phyloP scores from a whole-genome alignment of 345 rosid genomes.

The Schrenkiella parvula region DNA sequence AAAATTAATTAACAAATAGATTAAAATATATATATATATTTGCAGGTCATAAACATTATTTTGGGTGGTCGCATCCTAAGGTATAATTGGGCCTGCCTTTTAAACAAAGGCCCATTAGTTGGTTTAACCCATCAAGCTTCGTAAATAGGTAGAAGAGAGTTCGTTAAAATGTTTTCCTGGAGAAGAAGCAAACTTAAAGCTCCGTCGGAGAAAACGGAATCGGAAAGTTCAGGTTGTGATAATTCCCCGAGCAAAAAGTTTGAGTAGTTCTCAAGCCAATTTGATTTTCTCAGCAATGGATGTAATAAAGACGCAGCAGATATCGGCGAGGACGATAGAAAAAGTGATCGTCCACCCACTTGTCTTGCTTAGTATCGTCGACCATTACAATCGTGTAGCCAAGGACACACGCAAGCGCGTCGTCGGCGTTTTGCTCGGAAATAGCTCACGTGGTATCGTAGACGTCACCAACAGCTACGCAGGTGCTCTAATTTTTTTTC shows the following conservation, averaged over 20 bases:
- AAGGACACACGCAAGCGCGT: slow-evolving; percentile 86
- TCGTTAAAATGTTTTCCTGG: slow-evolving; percentile 23
- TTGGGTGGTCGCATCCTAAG: background rate
- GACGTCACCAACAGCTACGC: slow-evolving; percentile 90
- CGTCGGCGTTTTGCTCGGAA: slow-evolving; percentile 70
- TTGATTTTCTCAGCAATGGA: slow-evolving; percentile 44
- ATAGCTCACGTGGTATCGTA: slow-evolving; percentile 67
- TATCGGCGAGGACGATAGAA: slow-evolving; percentile 65
- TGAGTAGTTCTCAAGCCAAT: background rate
- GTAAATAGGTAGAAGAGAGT: background rate
- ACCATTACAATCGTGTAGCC: slow-evolving; percentile 86
- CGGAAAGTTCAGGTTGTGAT: background rate
- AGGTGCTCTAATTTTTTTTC: slow-evolving; percentile 31
- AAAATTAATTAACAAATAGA: background rate
- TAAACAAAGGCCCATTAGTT: background rate
- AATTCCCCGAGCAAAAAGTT: background rate
- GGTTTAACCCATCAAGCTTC: background rate
- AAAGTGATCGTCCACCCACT: slow-evolving; percentile 92
- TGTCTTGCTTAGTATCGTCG: slow-evolving; percentile 89
- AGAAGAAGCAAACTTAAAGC: slow-evolving; percentile 28
- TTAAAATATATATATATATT: background rate
- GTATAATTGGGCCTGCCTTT: slow-evolving; percentile 22
- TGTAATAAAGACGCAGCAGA: slow-evolving; percentile 83
- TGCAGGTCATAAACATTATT: background rate
- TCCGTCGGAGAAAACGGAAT: background rate